Evolutionary conservation across 2,329 filamentous ascomycete genomes (phyloP).

Genomic region (Immersiporthe knoxdaviesiana): DNA sequence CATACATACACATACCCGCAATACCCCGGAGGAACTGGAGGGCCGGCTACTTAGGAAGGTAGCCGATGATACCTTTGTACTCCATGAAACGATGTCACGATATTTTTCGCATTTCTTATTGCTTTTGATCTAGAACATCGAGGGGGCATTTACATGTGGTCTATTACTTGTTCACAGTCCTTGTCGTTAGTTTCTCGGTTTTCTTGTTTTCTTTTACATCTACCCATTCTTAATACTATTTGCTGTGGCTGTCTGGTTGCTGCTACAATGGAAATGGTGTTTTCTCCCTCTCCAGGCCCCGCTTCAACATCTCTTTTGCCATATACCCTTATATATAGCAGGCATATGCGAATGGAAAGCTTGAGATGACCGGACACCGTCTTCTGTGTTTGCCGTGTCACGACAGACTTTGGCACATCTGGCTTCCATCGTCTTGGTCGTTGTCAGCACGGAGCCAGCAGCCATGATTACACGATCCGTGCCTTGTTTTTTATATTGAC

Average conservation of each 20-base stretch:
- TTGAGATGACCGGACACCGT: not conserved
- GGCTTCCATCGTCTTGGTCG: too few species aligned
- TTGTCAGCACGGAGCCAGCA: too few species aligned
- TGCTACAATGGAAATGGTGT: not conserved
- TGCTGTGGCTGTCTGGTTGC: conserved; percentile 7
- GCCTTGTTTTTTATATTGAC: not conserved
- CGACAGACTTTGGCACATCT: not conserved
- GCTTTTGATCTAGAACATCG: not conserved
- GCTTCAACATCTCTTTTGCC: not conserved
- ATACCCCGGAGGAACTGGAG: conserved; percentile 18
- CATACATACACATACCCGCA: conserved; percentile 23
- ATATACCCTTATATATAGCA: conserved; percentile 22
- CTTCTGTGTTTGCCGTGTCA: not conserved
- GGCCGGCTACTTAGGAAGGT: not conserved
- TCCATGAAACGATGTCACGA: conserved; percentile 23
- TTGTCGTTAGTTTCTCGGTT: too few species aligned
- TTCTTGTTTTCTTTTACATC: too few species aligned
- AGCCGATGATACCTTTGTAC: conserved; percentile 5
- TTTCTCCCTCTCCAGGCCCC: not conserved
- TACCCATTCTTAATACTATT: conserved; percentile 10
- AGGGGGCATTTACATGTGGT: conserved; percentile 6
- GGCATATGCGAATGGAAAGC: conserved; percentile 12
- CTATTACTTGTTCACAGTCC: not conserved
- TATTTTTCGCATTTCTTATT: not conserved
- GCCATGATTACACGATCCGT: too few species aligned